Conservation (phyloP, 805 yeast species). For the Candida multigemmis region DNA sequence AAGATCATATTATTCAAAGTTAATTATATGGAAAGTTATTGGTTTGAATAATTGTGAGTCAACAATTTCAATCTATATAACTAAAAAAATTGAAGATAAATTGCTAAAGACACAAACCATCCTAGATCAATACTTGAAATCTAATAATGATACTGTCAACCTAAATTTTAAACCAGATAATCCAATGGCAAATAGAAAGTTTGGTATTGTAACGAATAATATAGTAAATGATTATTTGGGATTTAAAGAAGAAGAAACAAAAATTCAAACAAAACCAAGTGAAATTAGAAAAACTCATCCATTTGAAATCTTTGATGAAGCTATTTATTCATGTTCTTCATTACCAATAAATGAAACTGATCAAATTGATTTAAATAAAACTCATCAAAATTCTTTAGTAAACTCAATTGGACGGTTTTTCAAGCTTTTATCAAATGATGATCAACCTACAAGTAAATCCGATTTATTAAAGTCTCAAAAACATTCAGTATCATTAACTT, state of each 20-base stretch:
- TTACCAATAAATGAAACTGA: conserved; percentile 7
- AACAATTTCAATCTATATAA: conserved; percentile 19
- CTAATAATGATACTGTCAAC: neutral
- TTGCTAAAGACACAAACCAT: conserved; percentile 17
- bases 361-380: conserved; percentile 2
- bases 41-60: conserved; percentile 32
- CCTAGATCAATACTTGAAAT: conserved; percentile 16
- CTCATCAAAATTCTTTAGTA: conserved; percentile 13
- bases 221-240: conserved; percentile 12
- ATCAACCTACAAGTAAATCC: conserved; percentile 3
- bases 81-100: conserved; percentile 20
- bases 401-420: conserved; percentile 26
- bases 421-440: conserved; percentile 26
- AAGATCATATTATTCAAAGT: conserved; percentile 56
- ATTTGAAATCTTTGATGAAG: conserved; percentile 59
- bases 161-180: conserved; percentile 21
- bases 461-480: conserved; percentile 7
- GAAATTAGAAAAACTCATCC: conserved; percentile 45
- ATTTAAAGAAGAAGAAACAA: conserved; percentile 3
- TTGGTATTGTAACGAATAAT: conserved; percentile 27
- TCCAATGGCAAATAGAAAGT: conserved; percentile 39
- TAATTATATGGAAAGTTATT: conserved; percentile 59
- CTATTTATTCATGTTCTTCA: conserved; percentile 37
- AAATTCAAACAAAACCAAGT: conserved; percentile 11
- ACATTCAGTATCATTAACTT: conserved; percentile 25